Base-by-base conservation (phyloP, 257 asterid species). In the Salvia splendens region DNA sequence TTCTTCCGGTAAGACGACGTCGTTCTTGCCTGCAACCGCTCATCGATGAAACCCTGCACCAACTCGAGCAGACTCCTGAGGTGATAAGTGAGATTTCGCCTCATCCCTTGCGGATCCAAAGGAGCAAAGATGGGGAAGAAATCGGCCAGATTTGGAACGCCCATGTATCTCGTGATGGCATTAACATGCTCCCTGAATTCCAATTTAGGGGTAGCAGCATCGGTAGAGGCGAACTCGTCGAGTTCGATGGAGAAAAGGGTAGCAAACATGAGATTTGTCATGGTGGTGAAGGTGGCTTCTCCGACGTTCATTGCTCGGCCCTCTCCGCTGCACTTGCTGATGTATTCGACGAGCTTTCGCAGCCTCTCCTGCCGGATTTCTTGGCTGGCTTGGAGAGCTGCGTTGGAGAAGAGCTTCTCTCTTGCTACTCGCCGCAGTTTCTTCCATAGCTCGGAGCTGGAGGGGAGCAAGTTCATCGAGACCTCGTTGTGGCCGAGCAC, bases 221-320 rank as follows among this genome's bases (percentile, higher is more conserved):
- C 12, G 0, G 28, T 0, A 0, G n/a, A 35, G 8, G 51, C 52
- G 38, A 12, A 61, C 2, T 52, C 14, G 15, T 4, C 3, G 32
- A 16, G 1, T 0, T 59, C 64, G 0, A 17, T 3, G 5, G 65
- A 60, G 50, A 64, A 64, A 0, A 64, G 16, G 4, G 69, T 64
- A 0, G 45, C 48, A 11, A 12, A 32, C 14, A 50, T 12, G 28
- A 69, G 67, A 32, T 47, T 35, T 15, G 24, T 10, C 32, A 63
- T 43, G 32, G 73, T 58, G 7, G 53, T 50, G 51, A 69, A 69
- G 11, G 73, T 45, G 4, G 73, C 66, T 4, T 69, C 59, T 1
- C 51, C 59, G 0, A 69, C 54, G 30, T 69, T 69, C 67, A 69
- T 63, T 0, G 15, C 40, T 0, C 8, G 6, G 14, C 67, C 51